Base-by-base conservation (phyloP, 2,329 filamentous ascomycete species). In the Pestalotiopsis sp. region DNA sequence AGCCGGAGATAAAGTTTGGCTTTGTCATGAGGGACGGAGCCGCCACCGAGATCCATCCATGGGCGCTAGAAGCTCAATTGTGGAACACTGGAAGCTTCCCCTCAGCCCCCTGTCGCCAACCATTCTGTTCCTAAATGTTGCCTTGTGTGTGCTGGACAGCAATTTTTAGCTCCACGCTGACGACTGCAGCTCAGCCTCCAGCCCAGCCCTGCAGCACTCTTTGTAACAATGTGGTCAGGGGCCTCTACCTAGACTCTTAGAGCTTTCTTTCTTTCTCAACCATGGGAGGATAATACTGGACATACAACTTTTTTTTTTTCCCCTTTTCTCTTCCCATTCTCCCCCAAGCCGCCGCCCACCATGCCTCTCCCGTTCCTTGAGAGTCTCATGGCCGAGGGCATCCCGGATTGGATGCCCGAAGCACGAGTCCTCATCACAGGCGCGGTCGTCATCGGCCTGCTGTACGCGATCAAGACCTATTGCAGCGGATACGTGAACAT, bases 401-500 rank as follows among this genome's bases (percentile, higher is more conserved):
- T 82, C 23, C 88, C 88, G 20, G 73, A 76, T 69, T 85, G 83
- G 81, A 74, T 88, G 64, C 83, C 82, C 58, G 74, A 86, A 64
- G 80, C 79, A 59, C 82, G 78, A 79, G 73, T 77, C 27, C 75
- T 88, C 60, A 72, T 82, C 74, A 82, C 84, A 73, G 72, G 77
- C 20, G 74, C 76, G 55, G 75, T 79, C 23, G 71, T 81, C 57
- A 58, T 82, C n/a, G 77, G 78, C 5, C 72, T 80, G 55, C 73
- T 89, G 36, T 77, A 78, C 62, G 69, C 86, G 38, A 75, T 87
- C 62, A 98, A 98, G 84, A 85, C 85, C 76, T 97, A 92, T 83
- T 92, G 91, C 75, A 89, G 89, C 72, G 97, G 96, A 73, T 88
- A 91, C 13, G 83, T 81, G 73, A 98, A 96, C 80, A 82, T 81